Evolutionary conservation across 2,329 filamentous ascomycete genomes (phyloP), one percentile per base, ranked within the genome.

Genomic region (Ophiostoma piceae): DNA sequence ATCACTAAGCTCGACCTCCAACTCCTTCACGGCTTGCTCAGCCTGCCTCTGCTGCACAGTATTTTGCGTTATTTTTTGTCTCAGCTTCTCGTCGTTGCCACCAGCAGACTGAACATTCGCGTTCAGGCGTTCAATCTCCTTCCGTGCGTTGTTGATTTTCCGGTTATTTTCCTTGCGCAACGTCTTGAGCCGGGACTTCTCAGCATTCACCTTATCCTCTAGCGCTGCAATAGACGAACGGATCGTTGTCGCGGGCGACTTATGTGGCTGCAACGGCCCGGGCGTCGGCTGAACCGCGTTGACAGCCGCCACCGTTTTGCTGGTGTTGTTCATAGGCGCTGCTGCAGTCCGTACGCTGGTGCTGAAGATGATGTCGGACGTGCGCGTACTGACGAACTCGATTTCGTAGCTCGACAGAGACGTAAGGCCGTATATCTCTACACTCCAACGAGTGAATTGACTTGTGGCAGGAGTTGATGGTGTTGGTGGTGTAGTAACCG

Each of bases 351-450:
- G 86, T 73, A 94, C 85, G 78, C 87, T 92, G 7, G 89, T 88
- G 35, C 88, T 87, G 76, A 91, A 92, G 72, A 94, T 82, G 70
- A 92, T 82, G 74, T 86, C 81, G 72, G 88, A 84, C 71, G 88
- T 90, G 35, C 81, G 81, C 60, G 86, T 88, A 77, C 90, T 87
- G 71, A 94, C 85, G 77, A 94, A 92, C 77, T 94, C 90, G 79
- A 88, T 91, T 73, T 88, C 87, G 79, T 94, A 94, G 79, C 89
- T 92, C 71, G 90, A 91, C 74, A 89, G 82, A 8, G 91, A 89
- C 22, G 90, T 85, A 68, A 90, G 80, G 39, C 87, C 87, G 74
- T 88, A 89, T n/a, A 90, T 88, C 72, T 89, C 87, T 11, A 90
- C 91, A 37, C 86, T 87, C 88, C 89, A 94, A 66, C 85, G 84